phyloP scores from a whole-genome alignment of 1,139 yeast species.

The Arxiozyma heterogenica region DNA sequence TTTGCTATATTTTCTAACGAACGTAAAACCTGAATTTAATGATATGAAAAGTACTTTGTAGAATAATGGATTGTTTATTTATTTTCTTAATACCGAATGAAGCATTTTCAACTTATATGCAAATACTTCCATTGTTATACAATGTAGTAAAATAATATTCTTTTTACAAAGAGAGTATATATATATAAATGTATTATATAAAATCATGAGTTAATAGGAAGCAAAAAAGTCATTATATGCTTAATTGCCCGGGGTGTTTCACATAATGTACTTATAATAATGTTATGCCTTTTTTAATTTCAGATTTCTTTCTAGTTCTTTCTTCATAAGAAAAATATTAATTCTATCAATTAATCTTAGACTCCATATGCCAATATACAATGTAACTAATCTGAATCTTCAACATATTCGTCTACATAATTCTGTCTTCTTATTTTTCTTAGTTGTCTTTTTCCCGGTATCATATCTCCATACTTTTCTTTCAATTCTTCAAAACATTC shows the following conservation, averaged over 20 bases:
- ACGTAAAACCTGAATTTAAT: background rate
- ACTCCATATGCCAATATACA: slow-evolving; percentile 1
- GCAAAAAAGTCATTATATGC: too few species aligned
- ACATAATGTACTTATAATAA: too few species aligned
- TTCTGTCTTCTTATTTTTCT: slow-evolving; percentile 26
- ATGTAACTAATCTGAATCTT: slow-evolving; percentile 7
- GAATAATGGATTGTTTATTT: too few species aligned
- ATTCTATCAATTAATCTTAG: background rate
- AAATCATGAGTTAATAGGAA: too few species aligned
- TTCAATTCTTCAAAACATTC: slow-evolving; percentile 22
- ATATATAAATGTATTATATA: background rate
- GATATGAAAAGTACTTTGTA: background rate
- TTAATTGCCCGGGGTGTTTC: background rate
- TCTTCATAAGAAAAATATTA: too few species aligned
- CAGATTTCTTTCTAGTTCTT: background rate
- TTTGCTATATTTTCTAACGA: too few species aligned
- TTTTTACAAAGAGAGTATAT: background rate
- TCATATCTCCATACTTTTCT: slow-evolving; percentile 23
- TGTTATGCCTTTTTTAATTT: background rate
- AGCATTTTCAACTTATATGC: background rate
- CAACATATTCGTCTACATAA: slow-evolving; percentile 19
- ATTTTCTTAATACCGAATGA: too few species aligned
- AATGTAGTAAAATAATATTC: too few species aligned
- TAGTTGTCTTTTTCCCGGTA: slow-evolving; percentile 25
- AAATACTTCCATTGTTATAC: background rate